A percentile compares a stretch with the other conserved stretches of the same genome.
Evolutionary conservation across 169 alveolate species (phyloP).

Genomic region (Plasmodium gonderi): DNA sequence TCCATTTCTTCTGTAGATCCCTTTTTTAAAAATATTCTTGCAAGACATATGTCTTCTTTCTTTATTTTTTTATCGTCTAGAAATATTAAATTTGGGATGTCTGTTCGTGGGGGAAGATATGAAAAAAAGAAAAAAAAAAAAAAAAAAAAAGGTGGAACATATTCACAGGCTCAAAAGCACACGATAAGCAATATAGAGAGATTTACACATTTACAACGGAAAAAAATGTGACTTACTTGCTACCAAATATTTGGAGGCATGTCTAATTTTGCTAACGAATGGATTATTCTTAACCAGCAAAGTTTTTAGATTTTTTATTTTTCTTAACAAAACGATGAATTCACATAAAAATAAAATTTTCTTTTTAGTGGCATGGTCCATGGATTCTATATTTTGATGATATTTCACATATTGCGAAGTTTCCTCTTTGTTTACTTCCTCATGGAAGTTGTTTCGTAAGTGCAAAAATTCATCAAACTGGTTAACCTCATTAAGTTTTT

Average conservation of each 20-base stretch:
- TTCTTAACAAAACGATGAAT: slow-evolving; percentile 20
- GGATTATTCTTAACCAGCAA: slow-evolving; percentile 40
- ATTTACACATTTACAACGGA: background rate
- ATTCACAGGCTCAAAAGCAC: background rate
- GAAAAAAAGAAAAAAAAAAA: background rate
- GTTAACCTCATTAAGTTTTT: background rate
- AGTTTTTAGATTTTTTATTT: slow-evolving; percentile 32
- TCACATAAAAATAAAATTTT: slow-evolving; percentile 46
- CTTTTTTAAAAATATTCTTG: slow-evolving; percentile 34
- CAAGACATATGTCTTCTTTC: slow-evolving; percentile 57
- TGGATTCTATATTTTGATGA: slow-evolving; percentile 34
- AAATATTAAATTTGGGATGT: slow-evolving; percentile 24
- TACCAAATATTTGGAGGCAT: slow-evolving; percentile 30
- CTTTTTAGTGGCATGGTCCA: slow-evolving; percentile 23
- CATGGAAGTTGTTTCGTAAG: slow-evolving; percentile 22
- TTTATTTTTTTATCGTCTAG: slow-evolving; percentile 63
- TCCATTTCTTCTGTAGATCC: slow-evolving; percentile 41
- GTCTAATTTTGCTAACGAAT: slow-evolving; percentile 25
- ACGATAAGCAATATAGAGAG: background rate
- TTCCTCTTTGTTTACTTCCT: slow-evolving; percentile 18
- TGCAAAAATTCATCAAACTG: background rate
- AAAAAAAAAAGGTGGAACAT: background rate
- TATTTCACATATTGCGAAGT: background rate
- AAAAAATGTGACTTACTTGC: slow-evolving; percentile 23
- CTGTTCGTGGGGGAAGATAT: background rate